These are phyloP conservation scores for Botryotinia globosa DNA, from an alignment of 2,329 filamentous ascomycete species.

Conservation along the genomic window DNA sequence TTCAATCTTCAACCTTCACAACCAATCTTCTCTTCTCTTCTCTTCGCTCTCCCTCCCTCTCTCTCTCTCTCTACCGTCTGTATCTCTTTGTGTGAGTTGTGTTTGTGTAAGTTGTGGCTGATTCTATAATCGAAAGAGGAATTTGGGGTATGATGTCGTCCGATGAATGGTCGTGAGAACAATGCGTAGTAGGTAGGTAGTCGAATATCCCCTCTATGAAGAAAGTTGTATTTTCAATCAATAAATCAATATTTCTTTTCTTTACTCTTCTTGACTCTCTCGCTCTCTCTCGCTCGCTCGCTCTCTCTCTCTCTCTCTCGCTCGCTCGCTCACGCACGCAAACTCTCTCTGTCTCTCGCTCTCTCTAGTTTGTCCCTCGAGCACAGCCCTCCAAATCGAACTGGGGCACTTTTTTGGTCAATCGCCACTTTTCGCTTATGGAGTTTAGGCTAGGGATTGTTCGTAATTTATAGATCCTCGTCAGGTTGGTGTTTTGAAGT, in stretches of 20 bases:
- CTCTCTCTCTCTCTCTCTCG: neutral
- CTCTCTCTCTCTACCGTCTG: neutral
- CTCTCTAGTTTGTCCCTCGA: slow-evolving; percentile 3
- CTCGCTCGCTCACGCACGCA: neutral
- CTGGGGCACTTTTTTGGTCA: neutral
- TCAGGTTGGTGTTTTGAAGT: neutral
- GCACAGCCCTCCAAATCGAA: slow-evolving; percentile 13
- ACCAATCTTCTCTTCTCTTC: slow-evolving; percentile 1
- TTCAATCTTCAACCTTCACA: slow-evolving; percentile 1
- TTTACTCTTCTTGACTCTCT: neutral
- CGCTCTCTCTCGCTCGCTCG: too few relatives aligned
- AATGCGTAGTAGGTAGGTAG: neutral
- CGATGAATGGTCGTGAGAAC: neutral
- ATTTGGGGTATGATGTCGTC: neutral
- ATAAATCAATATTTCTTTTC: neutral
- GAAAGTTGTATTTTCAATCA: neutral
- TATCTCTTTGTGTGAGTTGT: neutral
- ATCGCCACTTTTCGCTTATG: slow-evolving; percentile 22
- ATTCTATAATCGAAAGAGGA: neutral
- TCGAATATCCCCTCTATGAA: neutral
- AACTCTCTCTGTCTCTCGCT: neutral
- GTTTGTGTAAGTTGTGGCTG: neutral
- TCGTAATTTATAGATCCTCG: slow-evolving; percentile 19
- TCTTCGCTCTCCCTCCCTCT: neutral
- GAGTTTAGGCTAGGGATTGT: slow-evolving; percentile 9